A percentile compares a stretch with the other conserved stretches of the same genome.
These are phyloP conservation scores for Macadamia integrifolia DNA, from an alignment of 164 flowering plant genomes.

Conservation along the genomic window DNA sequence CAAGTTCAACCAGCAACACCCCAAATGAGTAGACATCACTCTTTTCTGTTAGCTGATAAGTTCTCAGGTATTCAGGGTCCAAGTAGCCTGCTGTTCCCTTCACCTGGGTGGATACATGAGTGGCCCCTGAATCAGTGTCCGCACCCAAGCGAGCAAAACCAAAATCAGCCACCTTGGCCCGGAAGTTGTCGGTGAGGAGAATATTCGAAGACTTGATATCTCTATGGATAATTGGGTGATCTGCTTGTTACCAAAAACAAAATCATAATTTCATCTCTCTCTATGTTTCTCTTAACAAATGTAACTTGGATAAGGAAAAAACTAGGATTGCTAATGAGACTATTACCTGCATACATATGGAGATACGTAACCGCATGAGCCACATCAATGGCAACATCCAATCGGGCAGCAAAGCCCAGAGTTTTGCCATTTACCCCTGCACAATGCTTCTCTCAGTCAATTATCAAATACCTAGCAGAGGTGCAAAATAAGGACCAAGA, in stretches of 20 bases:
- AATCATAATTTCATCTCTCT: neutral
- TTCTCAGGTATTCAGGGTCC: conserved; percentile 87
- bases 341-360: conserved; percentile 82
- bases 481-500: neutral
- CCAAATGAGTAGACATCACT: conserved; percentile 98
- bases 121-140: conserved; percentile 63
- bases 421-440: conserved; percentile 56
- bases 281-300: neutral
- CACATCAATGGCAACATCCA: conserved; percentile 88
- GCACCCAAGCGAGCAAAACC: conserved; percentile 87
- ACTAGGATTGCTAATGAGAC: neutral
- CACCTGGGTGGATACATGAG: conserved; percentile 93
- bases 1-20: conserved; percentile 72
- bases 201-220: conserved; percentile 98
- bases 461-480: neutral
- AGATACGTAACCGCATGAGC: conserved; percentile 98
- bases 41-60: conserved; percentile 91
- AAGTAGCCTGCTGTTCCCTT: conserved; percentile 99
- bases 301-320: neutral
- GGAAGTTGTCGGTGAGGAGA: conserved; percentile 69
- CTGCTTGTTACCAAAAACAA: conserved; percentile 29
- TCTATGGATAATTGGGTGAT: conserved; percentile 92
- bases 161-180: conserved; percentile 95
- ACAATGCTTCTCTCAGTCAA: conserved; percentile 1
- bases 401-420: conserved; percentile 73